Conservation (phyloP, 495 filamentous ascomycete species). For the Chaetomium cochliodes region DNA sequence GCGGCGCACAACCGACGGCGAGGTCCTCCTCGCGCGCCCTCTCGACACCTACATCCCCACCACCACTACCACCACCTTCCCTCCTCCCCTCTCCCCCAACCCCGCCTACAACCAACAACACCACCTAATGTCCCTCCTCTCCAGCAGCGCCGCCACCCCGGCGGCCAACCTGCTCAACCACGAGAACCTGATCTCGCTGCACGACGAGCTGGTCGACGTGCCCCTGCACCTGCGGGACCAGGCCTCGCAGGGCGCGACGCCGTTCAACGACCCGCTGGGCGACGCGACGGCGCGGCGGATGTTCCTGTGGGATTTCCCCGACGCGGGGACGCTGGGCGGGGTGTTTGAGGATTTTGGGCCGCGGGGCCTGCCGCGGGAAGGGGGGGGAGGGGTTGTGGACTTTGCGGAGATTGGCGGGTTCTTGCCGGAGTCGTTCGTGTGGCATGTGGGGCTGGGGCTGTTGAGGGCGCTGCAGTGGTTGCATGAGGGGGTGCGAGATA, state of each 20-base stretch:
- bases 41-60: constrained; percentile 3
- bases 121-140: background rate
- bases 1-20: constrained; percentile 30
- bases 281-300: constrained; percentile 4
- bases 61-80: background rate
- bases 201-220: constrained; percentile 27
- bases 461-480: constrained; percentile 43
- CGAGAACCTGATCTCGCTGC: constrained; percentile 42
- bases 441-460: constrained; percentile 46
- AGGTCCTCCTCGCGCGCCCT: constrained; percentile 24
- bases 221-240: background rate
- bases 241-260: no score
- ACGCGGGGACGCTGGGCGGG: constrained; percentile 39
- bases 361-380: background rate
- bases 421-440: constrained; percentile 45
- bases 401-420: constrained; percentile 14
- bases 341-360: constrained; percentile 26
- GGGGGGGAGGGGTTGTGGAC: no score
- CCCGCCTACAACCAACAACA: no score
- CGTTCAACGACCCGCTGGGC: no score
- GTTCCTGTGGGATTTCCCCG: constrained; percentile 43
- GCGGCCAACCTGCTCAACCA: constrained; percentile 41
- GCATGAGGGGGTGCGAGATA: constrained; percentile 41
- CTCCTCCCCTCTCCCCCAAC: no score
- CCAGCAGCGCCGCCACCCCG: constrained; percentile 18